A percentile compares a stretch with the other conserved stretches of the same genome.
phyloP scores from a whole-genome alignment of 2,329 filamentous ascomycete genomes.

The Penicillium sumatraense region DNA sequence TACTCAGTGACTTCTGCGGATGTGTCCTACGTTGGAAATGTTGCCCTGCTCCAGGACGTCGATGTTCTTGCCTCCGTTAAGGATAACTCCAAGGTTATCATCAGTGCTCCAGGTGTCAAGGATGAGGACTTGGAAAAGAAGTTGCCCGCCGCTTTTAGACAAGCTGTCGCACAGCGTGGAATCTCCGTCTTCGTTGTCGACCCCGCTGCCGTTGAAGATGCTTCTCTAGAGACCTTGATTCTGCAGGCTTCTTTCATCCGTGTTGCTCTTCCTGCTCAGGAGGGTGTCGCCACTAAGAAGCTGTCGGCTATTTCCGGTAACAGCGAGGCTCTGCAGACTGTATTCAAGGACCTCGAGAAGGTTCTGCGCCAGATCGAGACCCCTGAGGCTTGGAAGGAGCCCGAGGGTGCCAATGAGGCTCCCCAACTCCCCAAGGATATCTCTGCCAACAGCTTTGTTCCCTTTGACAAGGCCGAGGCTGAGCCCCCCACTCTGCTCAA shows the following conservation, averaged over 20 bases:
- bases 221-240: constrained; percentile 70
- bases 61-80: constrained; percentile 74
- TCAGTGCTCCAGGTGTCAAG: constrained; percentile 79
- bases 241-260: constrained; percentile 83
- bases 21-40: constrained; percentile 75
- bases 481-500: constrained; percentile 70
- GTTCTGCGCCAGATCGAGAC: constrained; percentile 75
- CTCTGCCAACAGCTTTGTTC: constrained; percentile 78
- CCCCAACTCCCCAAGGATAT: constrained; percentile 65
- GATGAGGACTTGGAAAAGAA: constrained; percentile 89
- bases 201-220: constrained; percentile 67
- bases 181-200: constrained; percentile 78
- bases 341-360: constrained; percentile 65
- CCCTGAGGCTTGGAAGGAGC: constrained; percentile 78
- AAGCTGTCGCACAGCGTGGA: constrained; percentile 70
- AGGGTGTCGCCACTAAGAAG: constrained; percentile 68
- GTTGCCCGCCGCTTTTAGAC: constrained; percentile 71
- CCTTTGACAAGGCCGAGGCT: constrained; percentile 75
- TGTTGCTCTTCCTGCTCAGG: constrained; percentile 70
- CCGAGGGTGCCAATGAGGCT: constrained; percentile 53
- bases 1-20: constrained; percentile 82
- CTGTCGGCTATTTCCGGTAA: constrained; percentile 65
- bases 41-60: constrained; percentile 78
- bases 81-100: constrained; percentile 70
- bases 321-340: constrained; percentile 65